phyloP scores from a whole-genome alignment of 371 early-diverging fungal species.

The Mortierella sp. region DNA sequence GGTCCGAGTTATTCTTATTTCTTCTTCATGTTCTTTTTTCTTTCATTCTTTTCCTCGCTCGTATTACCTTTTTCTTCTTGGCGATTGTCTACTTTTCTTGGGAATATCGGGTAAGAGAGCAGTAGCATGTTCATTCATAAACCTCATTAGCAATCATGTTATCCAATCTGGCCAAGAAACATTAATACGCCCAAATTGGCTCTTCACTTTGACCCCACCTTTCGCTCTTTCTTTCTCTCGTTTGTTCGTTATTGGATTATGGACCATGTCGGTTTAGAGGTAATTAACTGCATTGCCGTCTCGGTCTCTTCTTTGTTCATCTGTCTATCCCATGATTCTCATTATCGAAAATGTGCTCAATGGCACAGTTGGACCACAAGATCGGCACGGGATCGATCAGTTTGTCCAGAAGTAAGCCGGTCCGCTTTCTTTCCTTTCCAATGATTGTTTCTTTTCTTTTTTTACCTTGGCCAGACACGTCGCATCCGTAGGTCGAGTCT shows the following conservation, averaged over 20 bases:
- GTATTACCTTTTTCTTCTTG: background rate
- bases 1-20: background rate
- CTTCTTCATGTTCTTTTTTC: background rate
- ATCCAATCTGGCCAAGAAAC: background rate
- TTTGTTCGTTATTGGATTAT: no score
- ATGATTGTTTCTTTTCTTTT: no score
- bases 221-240: background rate
- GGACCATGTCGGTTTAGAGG: no score
- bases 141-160: background rate
- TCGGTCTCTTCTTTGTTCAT: no score
- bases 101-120: background rate
- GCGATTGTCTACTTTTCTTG: slow-evolving; percentile 8
- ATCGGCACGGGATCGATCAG: slow-evolving; percentile 4
- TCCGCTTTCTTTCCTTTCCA: no score
- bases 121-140: background rate
- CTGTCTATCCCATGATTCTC: no score
- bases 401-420: background rate
- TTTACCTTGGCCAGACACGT: no score
- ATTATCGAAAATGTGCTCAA: background rate
- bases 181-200: background rate
- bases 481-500: no score
- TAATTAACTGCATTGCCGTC: no score
- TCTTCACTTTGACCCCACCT: slow-evolving; percentile 10
- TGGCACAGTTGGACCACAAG: background rate
- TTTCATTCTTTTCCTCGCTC: background rate